phyloP scores from a whole-genome alignment of 495 filamentous ascomycete species.

The Chaetomium cochliodes region DNA sequence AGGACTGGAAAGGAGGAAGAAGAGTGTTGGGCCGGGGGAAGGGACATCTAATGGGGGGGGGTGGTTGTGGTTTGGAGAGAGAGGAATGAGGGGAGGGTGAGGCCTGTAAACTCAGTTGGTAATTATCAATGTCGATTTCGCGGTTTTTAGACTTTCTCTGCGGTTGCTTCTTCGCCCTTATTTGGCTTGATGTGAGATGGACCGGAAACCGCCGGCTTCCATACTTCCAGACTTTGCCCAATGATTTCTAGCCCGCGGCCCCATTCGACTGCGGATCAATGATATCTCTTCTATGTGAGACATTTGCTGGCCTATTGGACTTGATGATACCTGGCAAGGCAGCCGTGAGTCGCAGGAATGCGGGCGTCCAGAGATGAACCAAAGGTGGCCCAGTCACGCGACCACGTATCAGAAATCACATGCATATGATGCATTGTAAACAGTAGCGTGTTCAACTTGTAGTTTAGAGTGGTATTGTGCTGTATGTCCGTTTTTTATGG shows the following conservation, averaged over 20 bases:
- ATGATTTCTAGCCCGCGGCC: too few species aligned
- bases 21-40: slow-evolving; percentile 11
- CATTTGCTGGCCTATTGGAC: neutral
- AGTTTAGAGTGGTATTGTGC: neutral
- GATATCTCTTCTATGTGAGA: neutral
- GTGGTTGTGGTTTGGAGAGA: neutral
- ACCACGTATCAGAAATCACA: too few species aligned
- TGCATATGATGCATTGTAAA: too few species aligned
- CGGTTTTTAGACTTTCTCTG: neutral
- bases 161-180: neutral
- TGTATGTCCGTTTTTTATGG: neutral
- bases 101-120: slow-evolving; percentile 27
- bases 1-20: slow-evolving; percentile 8
- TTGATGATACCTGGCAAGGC: neutral
- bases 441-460: neutral
- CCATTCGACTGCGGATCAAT: too few species aligned
- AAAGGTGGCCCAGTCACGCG: too few species aligned
- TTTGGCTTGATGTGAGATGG: neutral
- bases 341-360: too few species aligned
- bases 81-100: neutral
- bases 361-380: too few species aligned
- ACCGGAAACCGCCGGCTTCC: too few species aligned
- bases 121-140: slow-evolving; percentile 26
- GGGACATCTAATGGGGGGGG: slow-evolving; percentile 1
- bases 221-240: neutral